Evolutionary conservation across 805 yeast species (phyloP), one percentile per base, ranked within the genome.

Genomic region (Yamadazyma phyllophila): DNA sequence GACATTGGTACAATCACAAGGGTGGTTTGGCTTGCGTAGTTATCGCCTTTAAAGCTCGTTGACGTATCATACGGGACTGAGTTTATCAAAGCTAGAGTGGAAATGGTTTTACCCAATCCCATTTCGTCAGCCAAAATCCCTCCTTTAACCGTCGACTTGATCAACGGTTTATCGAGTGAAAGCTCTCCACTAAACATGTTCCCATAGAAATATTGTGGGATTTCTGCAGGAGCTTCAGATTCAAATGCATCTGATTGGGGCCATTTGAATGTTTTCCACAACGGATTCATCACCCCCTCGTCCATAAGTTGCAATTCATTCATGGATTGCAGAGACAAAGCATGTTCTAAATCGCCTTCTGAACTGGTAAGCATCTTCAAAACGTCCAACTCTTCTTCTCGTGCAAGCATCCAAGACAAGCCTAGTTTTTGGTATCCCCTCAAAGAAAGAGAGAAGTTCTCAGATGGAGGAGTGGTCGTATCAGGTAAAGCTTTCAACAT

Each of bases 41-140:
- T 66, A 13, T 39, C 16, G 13, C 31, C 43, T 11, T 48, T 39
- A 33, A 43, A 30, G 6, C 50, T 34, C 32, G 49, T 8, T 14
- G 20, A 36, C 11, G 59, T 46, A 56, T 85, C 91, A 38, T 55
- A 61, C 0, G 89, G 87, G 8, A 76, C 82, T 0, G 88, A 74
- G 46, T 85, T 80, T 10, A 91, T 73, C 40, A 92, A 65, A 0
- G 97, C 77, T 43, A 89, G 64, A 0, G 96, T 81, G 1, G 96
- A 85, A 17, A 91, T 85, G 0, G 98, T 91, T 60, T 91, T 91
- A 36, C 98, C 98, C 7, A 91, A 71, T 0, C 98, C 98, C 98
- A 91, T 91, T 62, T 91, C 98, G 67, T 91, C 98, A 0, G 97
- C 96, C 12, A 91, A 67, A 15, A 91, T 86, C 2, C 98, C 98